Evolutionary conservation across 2,329 filamentous ascomycete genomes (phyloP).

Genomic region (Pestalotiopsis sp.): DNA sequence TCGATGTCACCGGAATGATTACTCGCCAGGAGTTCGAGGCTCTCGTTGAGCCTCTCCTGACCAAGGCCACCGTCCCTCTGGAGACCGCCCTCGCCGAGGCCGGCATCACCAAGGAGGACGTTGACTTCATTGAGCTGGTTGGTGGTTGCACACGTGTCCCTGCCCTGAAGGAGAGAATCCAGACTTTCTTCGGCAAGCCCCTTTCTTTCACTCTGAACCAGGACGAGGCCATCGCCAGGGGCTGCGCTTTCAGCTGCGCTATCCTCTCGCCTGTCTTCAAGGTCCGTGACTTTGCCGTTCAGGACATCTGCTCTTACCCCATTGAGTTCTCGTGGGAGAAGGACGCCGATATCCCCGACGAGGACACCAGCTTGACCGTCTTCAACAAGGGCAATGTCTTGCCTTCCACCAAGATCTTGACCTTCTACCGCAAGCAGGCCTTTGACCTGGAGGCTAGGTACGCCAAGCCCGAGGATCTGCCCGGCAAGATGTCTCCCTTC

Average conservation of each 20-base stretch:
- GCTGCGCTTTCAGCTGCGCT: constrained; percentile 95
- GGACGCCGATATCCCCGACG: constrained; percentile 95
- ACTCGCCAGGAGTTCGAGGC: constrained; percentile 94
- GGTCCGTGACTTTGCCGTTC: constrained; percentile 95
- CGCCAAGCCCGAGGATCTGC: constrained; percentile 81
- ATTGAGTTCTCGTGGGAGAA: constrained; percentile 99
- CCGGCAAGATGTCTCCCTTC: constrained; percentile 90
- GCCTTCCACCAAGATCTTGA: constrained; percentile 98
- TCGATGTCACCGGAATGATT: constrained; percentile 86
- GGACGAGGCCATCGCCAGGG: constrained; percentile 94
- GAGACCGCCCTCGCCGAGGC: constrained; percentile 95
- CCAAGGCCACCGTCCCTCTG: constrained; percentile 71
- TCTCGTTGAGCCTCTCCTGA: constrained; percentile 82
- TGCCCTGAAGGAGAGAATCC: constrained; percentile 85
- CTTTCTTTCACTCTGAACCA: constrained; percentile 98
- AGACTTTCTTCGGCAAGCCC: constrained; percentile 87
- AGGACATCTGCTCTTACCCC: constrained; percentile 97
- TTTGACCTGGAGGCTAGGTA: constrained; percentile 97
- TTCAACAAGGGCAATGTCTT: constrained; percentile 97
- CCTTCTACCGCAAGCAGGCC: constrained; percentile 97
- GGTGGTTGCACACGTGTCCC: constrained; percentile 95
- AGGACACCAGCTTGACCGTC: constrained; percentile 95
- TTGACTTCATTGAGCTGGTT: constrained; percentile 90
- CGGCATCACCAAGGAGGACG: constrained; percentile 87
- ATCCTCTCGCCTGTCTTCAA: constrained; percentile 97